These are phyloP conservation scores for Lolium perenne DNA, from an alignment of 176 grass and related monocot species.

Conservation along the genomic window DNA sequence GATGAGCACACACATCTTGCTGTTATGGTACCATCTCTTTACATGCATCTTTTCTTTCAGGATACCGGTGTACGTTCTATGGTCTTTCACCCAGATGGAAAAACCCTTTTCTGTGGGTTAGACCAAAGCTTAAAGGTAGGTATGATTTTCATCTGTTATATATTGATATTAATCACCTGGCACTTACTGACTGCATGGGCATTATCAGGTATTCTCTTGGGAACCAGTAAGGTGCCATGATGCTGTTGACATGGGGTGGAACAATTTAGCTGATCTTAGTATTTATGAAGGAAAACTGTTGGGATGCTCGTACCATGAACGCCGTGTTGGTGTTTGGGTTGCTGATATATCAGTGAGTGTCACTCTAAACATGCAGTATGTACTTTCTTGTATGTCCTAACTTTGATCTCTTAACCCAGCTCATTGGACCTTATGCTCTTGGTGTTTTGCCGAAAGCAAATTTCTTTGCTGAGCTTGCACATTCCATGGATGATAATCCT, in stretches of 20 bases:
- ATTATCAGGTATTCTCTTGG: constrained; percentile 92
- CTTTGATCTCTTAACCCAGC: constrained; percentile 51
- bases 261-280: constrained; percentile 83
- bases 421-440: constrained; percentile 94
- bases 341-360: constrained; percentile 93
- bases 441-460: constrained; percentile 75
- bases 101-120: constrained; percentile 90
- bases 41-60: constrained; percentile 45
- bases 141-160: constrained; percentile 22
- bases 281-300: constrained; percentile 99
- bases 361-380: constrained; percentile 15
- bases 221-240: constrained; percentile 96
- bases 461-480: constrained; percentile 58
- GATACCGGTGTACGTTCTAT: constrained; percentile 67
- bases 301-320: constrained; percentile 80
- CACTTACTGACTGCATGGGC: constrained; percentile 31
- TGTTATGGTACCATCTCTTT: constrained; percentile 7
- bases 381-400: constrained; percentile 42
- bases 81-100: constrained; percentile 96
- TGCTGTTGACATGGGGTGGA: constrained; percentile 90
- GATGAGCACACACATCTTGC: neutral
- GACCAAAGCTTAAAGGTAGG: constrained; percentile 81
- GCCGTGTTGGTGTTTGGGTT: constrained; percentile 85
- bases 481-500: constrained; percentile 58
- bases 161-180: neutral